phyloP scores from a whole-genome alignment of 208 protist genomes.

The Leishmania major region DNA sequence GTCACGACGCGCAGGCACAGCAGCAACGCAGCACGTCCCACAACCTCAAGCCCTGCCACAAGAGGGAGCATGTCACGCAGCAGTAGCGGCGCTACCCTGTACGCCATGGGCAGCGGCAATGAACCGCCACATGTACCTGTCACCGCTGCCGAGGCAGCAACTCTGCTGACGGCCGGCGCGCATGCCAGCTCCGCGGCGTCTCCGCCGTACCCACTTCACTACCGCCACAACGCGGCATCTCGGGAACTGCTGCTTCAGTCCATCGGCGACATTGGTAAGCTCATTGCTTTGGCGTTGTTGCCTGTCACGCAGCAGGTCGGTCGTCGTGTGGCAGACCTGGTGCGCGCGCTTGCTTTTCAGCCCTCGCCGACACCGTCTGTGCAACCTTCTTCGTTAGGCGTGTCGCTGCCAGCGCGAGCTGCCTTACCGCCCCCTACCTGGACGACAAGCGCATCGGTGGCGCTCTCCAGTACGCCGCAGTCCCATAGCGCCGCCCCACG shows the following conservation, averaged over 20 bases:
- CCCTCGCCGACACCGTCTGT: neutral
- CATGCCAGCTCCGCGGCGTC: neutral
- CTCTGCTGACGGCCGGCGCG: neutral
- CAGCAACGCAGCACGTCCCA: neutral
- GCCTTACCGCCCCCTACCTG: neutral
- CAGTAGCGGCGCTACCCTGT: neutral
- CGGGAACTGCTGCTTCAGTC: slow-evolving; percentile 57
- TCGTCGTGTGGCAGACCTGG: slow-evolving; percentile 50
- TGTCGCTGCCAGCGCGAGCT: neutral
- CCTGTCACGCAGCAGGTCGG: slow-evolving; percentile 48
- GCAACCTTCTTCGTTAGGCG: neutral
- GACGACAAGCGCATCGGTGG: neutral
- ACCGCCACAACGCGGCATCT: slow-evolving; percentile 32
- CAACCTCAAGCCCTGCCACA: neutral
- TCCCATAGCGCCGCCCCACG: neutral
- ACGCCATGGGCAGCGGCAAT: neutral
- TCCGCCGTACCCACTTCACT: slow-evolving; percentile 12
- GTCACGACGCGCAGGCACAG: neutral
- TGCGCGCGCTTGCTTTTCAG: slow-evolving; percentile 43
- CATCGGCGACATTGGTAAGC: slow-evolving; percentile 68
- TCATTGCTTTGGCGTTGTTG: slow-evolving; percentile 66
- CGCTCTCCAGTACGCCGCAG: neutral
- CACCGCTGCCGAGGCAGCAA: neutral
- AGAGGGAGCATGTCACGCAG: neutral
- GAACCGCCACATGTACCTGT: neutral